Base-by-base conservation (phyloP, 768 basidiomycete species). In the Lactarius akahatsu region DNA sequence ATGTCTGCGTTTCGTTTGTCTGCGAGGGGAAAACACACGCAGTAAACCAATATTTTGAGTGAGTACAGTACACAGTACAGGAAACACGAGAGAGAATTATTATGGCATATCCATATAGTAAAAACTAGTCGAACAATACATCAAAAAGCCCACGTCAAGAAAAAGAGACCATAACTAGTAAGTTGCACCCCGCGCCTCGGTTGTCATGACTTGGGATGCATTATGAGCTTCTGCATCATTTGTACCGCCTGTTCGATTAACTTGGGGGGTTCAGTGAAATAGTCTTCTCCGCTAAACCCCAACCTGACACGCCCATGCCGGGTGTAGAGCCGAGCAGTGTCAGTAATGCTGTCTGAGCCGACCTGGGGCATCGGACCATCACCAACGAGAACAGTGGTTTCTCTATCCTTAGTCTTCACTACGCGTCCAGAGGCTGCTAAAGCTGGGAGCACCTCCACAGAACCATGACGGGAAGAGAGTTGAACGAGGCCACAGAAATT, bases 281-380 rank as follows among this genome's bases (percentile, higher is more conserved):
- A 30, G 36, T 70, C 70, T 62, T 69, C 70, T 16, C 67, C 68
- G 41, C 68, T 70, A 32, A 61, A 70, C 18, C 70, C 70, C 18
- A 70, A 43, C 61, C 63, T 56, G 30, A 70, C 57, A 34, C 36
- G 61, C 5, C 64, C 69, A 45, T 28, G 64, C 38, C 69, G 69
- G 36, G 63, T 63, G 38, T 26, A 41, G 13, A 70, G 40, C 57
- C 61, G 57, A 47, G 61, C 69, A 20, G 45, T 59, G 54, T 70
- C 69, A 9, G 61, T 64, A 18, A 26, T 54, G 34, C 18, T 38
- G 28, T 63, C 61, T 23, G 34, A 16, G 28, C 56, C 69, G 1
- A 54, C 38, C n/a, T 28, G 55, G 41, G 66, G 59, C 57, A 61
- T 47, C 2, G 67, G 43, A 13, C 62, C 59, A 8, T 64, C 59